phyloP scores from a whole-genome alignment of 1,284 basidiomycete species.

The Tremellales sp. region DNA sequence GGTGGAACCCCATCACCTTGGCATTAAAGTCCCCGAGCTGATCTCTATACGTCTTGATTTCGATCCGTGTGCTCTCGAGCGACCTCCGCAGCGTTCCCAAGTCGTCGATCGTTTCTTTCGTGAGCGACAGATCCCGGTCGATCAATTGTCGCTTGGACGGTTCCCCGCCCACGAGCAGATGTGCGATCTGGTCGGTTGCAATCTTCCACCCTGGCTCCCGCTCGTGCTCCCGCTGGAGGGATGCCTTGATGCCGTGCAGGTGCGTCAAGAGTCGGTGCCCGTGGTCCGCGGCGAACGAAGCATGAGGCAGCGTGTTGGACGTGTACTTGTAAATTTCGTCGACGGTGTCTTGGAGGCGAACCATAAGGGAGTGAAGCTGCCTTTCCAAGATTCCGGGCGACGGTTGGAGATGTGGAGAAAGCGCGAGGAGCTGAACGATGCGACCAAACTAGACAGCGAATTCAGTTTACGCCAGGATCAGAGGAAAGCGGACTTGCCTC shows the following conservation, averaged over 20 bases:
- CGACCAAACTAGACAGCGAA: slow-evolving; percentile 23
- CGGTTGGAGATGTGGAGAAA: slow-evolving; percentile 11
- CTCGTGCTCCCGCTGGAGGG: slow-evolving; percentile 22
- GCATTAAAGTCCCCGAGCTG: slow-evolving; percentile 40
- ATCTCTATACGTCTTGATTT: slow-evolving; percentile 33
- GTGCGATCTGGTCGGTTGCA: slow-evolving; percentile 24
- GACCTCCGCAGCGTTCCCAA: slow-evolving; percentile 21
- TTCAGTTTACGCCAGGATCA: not conserved
- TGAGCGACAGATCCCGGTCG: slow-evolving; percentile 30
- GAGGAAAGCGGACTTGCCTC: slow-evolving; percentile 25
- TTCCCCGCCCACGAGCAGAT: slow-evolving; percentile 39
- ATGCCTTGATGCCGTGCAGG: slow-evolving; percentile 12
- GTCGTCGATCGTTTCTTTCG: slow-evolving; percentile 26
- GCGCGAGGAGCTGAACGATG: slow-evolving; percentile 32
- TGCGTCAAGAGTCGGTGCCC: slow-evolving; percentile 12
- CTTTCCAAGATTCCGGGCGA: slow-evolving; percentile 12
- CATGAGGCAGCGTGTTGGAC: slow-evolving; percentile 13
- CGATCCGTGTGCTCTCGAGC: slow-evolving; percentile 26
- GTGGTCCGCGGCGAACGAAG: slow-evolving; percentile 16
- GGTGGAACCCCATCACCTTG: slow-evolving; percentile 42
- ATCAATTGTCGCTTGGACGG: slow-evolving; percentile 29
- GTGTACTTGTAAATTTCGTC: slow-evolving; percentile 27
- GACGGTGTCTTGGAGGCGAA: slow-evolving; percentile 28
- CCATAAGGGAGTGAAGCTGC: slow-evolving; percentile 34
- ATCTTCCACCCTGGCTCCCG: slow-evolving; percentile 35